phyloP scores from a whole-genome alignment of 768 basidiomycete species.

The Tulasnella sp. region DNA sequence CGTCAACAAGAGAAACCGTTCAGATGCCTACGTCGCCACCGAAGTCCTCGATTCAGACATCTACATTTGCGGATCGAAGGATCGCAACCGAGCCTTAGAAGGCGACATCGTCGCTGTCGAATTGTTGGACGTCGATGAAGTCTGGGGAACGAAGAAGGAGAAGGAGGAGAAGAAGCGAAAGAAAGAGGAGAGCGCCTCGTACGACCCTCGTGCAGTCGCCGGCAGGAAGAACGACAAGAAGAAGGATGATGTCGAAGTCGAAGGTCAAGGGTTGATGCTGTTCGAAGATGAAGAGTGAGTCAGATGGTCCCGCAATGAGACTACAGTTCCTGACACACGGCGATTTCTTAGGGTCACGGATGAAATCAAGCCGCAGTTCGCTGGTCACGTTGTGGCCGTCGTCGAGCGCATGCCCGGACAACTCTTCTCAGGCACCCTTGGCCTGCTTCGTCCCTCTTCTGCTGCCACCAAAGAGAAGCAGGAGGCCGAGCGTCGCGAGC shows the following conservation, averaged over 20 bases:
- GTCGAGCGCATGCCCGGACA: conserved; percentile 99
- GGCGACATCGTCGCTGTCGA: conserved; percentile 99
- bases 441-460: conserved; percentile 89
- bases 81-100: conserved; percentile 95
- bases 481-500: conserved; percentile 93
- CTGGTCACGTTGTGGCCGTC: conserved; percentile 99
- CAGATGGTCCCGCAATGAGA: background rate
- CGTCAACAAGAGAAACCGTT: conserved; percentile 97
- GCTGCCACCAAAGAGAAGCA: conserved; percentile 99
- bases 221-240: conserved; percentile 97
- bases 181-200: conserved; percentile 98
- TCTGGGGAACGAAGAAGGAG: conserved; percentile 99
- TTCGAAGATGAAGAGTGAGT: conserved; percentile 95
- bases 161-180: conserved; percentile 99
- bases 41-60: conserved; percentile 98
- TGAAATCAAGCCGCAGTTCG: conserved; percentile 96
- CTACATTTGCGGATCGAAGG: conserved; percentile 98
- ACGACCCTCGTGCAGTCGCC: conserved; percentile 70
- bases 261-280: conserved; percentile 93
- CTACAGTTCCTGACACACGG: conserved; percentile 30
- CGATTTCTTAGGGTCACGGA: conserved; percentile 74
- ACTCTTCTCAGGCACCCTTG: conserved; percentile 94
- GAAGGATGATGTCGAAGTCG: conserved; percentile 99
- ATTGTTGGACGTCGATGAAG: conserved; percentile 95
- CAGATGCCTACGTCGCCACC: conserved; percentile 97